Percentiles rank a stretch among this genome's conserved stretches.
Evolutionary conservation across 1,139 yeast species (phyloP).

Genomic region (Suhomyces taliae): DNA sequence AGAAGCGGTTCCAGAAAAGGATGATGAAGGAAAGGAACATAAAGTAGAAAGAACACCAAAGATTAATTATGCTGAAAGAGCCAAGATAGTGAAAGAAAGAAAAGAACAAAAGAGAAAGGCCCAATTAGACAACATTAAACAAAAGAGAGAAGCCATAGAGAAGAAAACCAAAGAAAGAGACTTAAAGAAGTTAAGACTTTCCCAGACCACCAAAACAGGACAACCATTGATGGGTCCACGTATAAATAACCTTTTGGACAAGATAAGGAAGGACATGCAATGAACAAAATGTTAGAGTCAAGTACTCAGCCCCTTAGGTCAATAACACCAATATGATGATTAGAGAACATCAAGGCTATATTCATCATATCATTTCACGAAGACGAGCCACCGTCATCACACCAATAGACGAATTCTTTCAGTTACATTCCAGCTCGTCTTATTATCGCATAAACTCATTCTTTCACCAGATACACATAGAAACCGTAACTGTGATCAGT

Average conservation of each 20-base stretch:
- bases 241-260: slow-evolving; percentile 73
- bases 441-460: too few species aligned
- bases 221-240: slow-evolving; percentile 94
- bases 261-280: slow-evolving; percentile 56
- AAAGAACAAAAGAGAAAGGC: slow-evolving; percentile 29
- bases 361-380: too few species aligned
- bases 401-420: too few species aligned
- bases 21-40: slow-evolving; percentile 7
- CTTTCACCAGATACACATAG: too few species aligned
- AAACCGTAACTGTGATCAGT: too few species aligned
- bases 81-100: slow-evolving; percentile 37
- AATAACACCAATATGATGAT: too few species aligned
- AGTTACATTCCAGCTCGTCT: too few species aligned
- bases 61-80: slow-evolving; percentile 47
- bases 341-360: too few species aligned
- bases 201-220: slow-evolving; percentile 68
- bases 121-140: slow-evolving; percentile 23
- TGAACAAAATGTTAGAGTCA: background rate
- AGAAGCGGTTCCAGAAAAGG: slow-evolving; percentile 33
- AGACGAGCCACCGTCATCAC: too few species aligned
- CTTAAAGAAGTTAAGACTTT: slow-evolving; percentile 48
- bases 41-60: slow-evolving; percentile 18
- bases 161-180: slow-evolving; percentile 31
- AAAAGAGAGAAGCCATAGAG: slow-evolving; percentile 17
- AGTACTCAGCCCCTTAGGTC: too few species aligned